Evolutionary conservation across 371 early-diverging fungal species (phyloP), one percentile per base, ranked within the genome.

Genomic region (Lichtheimia corymbifera): DNA sequence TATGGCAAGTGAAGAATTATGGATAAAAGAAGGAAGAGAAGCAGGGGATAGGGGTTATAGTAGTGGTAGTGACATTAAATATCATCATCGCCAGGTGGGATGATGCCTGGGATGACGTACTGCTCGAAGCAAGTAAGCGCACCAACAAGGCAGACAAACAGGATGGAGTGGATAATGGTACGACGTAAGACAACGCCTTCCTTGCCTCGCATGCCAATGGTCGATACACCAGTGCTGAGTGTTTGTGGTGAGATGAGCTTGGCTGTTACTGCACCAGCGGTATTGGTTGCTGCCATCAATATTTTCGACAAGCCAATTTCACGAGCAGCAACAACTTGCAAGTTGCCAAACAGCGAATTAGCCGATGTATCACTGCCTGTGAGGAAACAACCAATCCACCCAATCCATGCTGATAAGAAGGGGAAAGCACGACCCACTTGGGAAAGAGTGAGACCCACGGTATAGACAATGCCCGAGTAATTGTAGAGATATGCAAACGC

Each of bases 221-320:
- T 81, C 4, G 73, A 69, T 2, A 81, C 82, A 47, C 82, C 82
- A 0, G 82, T 81, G 6, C 77, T 81, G 45, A 81, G 64, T 12
- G 76, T 81, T 63, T 81, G 82, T 7, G 82, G 82, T 0, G 78
- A 78, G 17, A 81, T 76, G 79, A 81, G 78, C 50, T 81, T 81
- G 11, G 74, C 70, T 14, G 71, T 71, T 40, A 81, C 70, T 11
- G 78, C 82, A 22, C 79, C 82, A 45, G 67, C 61, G 0, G 79
- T 74, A 52, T 81, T 81, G 3, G 82, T 77, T 6, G 72, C 55
- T 18, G 82, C 82, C 82, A 81, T 78, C 20, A 81, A 56, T 9
- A 81, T 59, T 3, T 69, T 63, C 0, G 76, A 76, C 22, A 81
- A 58, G 14, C 82, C 82, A 22, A 81, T 76, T 56, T 78, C 62